phyloP scores from a whole-genome alignment of 495 filamentous ascomycete species.

The Aspergillus funiculosus region DNA sequence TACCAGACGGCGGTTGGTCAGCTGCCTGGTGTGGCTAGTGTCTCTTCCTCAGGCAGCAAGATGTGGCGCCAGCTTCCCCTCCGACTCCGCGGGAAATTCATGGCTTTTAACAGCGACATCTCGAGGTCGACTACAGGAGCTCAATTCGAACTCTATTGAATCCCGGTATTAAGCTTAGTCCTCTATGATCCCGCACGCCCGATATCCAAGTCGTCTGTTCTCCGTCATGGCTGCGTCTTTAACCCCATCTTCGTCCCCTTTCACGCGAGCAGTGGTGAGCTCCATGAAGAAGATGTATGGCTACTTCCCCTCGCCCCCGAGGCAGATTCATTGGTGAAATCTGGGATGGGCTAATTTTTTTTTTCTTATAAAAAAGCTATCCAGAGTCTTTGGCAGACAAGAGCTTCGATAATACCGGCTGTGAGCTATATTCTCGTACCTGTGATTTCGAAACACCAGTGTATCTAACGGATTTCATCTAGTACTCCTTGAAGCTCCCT shows the following conservation, averaged over 20 bases:
- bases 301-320: conserved; percentile 14
- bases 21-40: conserved; percentile 3
- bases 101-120: too few relatives aligned
- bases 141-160: background rate
- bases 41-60: conserved; percentile 4
- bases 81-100: background rate
- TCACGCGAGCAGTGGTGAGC: conserved; percentile 71
- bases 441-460: background rate
- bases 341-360: background rate
- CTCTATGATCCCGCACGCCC: conserved; percentile 16
- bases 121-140: too few relatives aligned
- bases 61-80: conserved; percentile 19
- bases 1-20: background rate
- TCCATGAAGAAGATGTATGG: conserved; percentile 80
- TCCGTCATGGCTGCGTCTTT: conserved; percentile 32
- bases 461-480: conserved; percentile 4
- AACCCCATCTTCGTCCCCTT: conserved; percentile 48
- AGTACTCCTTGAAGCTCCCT: conserved; percentile 78
- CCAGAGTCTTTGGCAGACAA: conserved; percentile 83
- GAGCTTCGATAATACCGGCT: conserved; percentile 88
- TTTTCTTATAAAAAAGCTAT: too few relatives aligned
- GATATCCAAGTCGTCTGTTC: conserved; percentile 19
- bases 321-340: background rate
- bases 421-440: conserved; percentile 48
- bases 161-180: background rate